Evolutionary conservation across 2,329 filamentous ascomycete species (phyloP).

Genomic region (Cercospora zeina): DNA sequence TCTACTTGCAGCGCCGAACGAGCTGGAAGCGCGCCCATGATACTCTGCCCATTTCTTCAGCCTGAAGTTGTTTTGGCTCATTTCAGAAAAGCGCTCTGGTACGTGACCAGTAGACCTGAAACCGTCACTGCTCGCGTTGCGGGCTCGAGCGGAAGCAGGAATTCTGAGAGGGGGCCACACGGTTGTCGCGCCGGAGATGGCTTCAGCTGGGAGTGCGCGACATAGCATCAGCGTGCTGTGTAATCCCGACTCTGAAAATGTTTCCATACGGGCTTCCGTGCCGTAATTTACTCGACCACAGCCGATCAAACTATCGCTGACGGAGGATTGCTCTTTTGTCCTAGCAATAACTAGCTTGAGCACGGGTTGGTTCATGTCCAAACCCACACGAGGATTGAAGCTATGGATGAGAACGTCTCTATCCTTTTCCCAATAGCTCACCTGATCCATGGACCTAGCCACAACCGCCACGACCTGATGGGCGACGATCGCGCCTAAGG

Average conservation of each 20-base stretch:
- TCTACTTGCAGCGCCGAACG: conserved; percentile 32
- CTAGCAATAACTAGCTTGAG: conserved; percentile 45
- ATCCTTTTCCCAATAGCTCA: conserved; percentile 66
- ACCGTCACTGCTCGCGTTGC: conserved; percentile 51
- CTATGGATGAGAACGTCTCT: conserved; percentile 41
- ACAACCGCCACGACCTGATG: conserved; percentile 75
- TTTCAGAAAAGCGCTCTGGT: conserved; percentile 57
- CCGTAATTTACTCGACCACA: conserved; percentile 35
- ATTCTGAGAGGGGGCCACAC: conserved; percentile 76
- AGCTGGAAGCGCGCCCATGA: conserved; percentile 34
- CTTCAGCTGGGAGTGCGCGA: conserved; percentile 50
- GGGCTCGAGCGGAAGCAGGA: conserved; percentile 61
- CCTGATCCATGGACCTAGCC: conserved; percentile 56
- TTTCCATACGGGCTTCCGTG: conserved; percentile 56
- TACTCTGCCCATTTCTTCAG: conserved; percentile 77
- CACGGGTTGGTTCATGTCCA: conserved; percentile 75
- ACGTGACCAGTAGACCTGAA: conserved; percentile 50
- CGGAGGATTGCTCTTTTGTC: conserved; percentile 26
- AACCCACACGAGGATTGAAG: conserved; percentile 60
- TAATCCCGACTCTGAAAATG: conserved; percentile 48
- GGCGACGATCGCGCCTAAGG: conserved; percentile 74
- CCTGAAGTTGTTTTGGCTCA: conserved; percentile 70
- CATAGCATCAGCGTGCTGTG: conserved; percentile 70
- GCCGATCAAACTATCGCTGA: conserved; percentile 27
- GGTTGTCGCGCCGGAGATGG: conserved; percentile 37